phyloP scores from a whole-genome alignment of 2,329 filamentous ascomycete genomes.

The Akanthomyces muscarius region DNA sequence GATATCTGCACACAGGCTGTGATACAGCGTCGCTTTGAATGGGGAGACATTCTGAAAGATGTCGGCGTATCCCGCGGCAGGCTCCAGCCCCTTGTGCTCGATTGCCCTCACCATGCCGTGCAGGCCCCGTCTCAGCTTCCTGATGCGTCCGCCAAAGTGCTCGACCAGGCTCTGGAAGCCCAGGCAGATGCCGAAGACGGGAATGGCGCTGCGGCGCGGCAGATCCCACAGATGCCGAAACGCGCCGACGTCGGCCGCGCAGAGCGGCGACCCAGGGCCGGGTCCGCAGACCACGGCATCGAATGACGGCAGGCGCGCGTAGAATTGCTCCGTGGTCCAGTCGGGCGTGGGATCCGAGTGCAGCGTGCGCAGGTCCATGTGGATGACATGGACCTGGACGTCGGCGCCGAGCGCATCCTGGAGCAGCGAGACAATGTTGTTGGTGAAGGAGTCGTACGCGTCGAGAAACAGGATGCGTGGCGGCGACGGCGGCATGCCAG shows the following conservation, averaged over 20 bases:
- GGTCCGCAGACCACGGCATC: slow-evolving; percentile 88
- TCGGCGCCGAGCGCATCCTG: slow-evolving; percentile 63
- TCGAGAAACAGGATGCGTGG: slow-evolving; percentile 78
- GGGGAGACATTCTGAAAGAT: slow-evolving; percentile 61
- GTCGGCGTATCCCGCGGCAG: slow-evolving; percentile 36
- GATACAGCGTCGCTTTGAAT: slow-evolving; percentile 73
- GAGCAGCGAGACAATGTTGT: slow-evolving; percentile 85
- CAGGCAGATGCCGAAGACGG: slow-evolving; percentile 82
- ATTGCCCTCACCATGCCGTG: slow-evolving; percentile 78
- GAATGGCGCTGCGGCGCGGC: slow-evolving; percentile 55
- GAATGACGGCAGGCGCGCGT: slow-evolving; percentile 50
- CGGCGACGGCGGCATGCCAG: not conserved
- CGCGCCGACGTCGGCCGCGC: slow-evolving; percentile 71
- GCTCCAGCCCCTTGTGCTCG: slow-evolving; percentile 42
- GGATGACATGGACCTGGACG: slow-evolving; percentile 50
- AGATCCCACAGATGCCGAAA: slow-evolving; percentile 74
- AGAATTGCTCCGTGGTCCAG: slow-evolving; percentile 43
- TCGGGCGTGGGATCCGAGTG: slow-evolving; percentile 57
- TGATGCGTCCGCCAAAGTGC: slow-evolving; percentile 62
- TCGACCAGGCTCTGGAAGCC: slow-evolving; percentile 80
- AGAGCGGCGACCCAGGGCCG: slow-evolving; percentile 76
- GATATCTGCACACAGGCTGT: slow-evolving; percentile 57
- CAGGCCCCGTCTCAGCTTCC: slow-evolving; percentile 65
- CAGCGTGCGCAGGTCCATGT: slow-evolving; percentile 47
- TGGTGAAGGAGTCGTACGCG: slow-evolving; percentile 94